Base-by-base conservation (phyloP, 2,329 filamentous ascomycete genomes). In the Hypoxylon sp. region DNA sequence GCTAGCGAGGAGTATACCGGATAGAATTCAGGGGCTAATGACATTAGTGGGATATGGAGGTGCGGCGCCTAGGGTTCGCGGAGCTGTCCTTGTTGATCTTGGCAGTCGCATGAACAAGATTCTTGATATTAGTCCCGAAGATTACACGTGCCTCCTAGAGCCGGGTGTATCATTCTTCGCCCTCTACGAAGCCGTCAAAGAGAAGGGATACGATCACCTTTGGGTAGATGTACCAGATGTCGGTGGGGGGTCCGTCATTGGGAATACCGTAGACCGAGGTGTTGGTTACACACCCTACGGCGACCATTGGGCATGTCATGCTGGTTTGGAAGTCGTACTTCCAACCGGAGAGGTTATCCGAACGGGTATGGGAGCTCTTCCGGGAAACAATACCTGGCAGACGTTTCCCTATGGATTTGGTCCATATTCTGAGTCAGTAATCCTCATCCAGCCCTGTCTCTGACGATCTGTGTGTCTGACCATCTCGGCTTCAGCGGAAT, bases 131-230 rank as follows among this genome's bases (percentile, higher is more conserved):
- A 83, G 86, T 71, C 80, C 79, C 0, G 82, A 85, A 14, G 82
- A 81, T 46, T 84, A 83, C 19, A 86, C 80, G 60, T 84, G 81
- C 46, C 76, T 88, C 0, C 80, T 89, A 3, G 86, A 88, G 72
- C 87, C 87, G 0, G 86, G 87, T 0, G 86, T 88, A 0, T 84
- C 85, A 0, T 88, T 83, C 71, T 82, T 83, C 60, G 81, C 81
- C 29, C 77, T 88, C 6, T 81, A 88, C 66, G 80, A 87, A 76
- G 80, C 66, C 75, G 80, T 72, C 75, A 80, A 55, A 79, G 80
- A 22, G 72, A 85, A 79, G 37, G 72, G 78, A 5, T 75, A 80
- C 10, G 76, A 82, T 22, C 74, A 79, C 14, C 73, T 84, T 37
- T 85, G 83, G 83, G 75, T 84, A 14, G 83, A 84, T 47, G 74